These are phyloP conservation scores for Camellia japonica DNA, from an alignment of 148 eudicot species.

Conservation along the genomic window DNA sequence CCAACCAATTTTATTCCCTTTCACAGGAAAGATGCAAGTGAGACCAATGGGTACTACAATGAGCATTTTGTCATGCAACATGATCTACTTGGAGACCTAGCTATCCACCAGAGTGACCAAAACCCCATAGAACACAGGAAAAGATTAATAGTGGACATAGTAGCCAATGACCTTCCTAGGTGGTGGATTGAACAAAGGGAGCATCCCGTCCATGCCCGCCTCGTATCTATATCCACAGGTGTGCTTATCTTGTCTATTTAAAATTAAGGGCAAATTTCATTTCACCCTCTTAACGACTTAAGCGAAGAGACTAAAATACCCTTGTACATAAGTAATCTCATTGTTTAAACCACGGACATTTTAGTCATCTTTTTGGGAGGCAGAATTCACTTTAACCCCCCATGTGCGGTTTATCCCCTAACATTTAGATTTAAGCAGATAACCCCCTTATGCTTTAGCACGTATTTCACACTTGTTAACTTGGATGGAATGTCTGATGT, in stretches of 20 bases:
- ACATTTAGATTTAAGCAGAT: neutral
- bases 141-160: slow-evolving; percentile 23
- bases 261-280: neutral
- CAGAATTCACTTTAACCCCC: too few species aligned
- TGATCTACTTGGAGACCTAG: slow-evolving; percentile 34
- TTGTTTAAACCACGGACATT: neutral
- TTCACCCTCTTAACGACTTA: too few species aligned
- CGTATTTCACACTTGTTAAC: too few species aligned
- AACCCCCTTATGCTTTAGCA: too few species aligned
- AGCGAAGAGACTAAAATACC: too few species aligned
- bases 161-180: slow-evolving; percentile 18
- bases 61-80: slow-evolving; percentile 29
- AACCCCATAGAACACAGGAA: slow-evolving; percentile 14
- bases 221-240: slow-evolving; percentile 37
- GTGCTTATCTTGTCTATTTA: neutral
- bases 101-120: slow-evolving; percentile 18
- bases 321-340: too few species aligned
- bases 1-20: neutral
- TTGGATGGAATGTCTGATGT: too few species aligned
- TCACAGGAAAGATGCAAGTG: slow-evolving; percentile 21
- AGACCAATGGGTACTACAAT: slow-evolving; percentile 16
- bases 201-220: slow-evolving; percentile 16
- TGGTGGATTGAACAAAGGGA: slow-evolving; percentile 19
- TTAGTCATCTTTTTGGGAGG: too few species aligned
- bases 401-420: too few species aligned